Conservation (phyloP, 495 filamentous ascomycete species). For the Podospora appendiculata region DNA sequence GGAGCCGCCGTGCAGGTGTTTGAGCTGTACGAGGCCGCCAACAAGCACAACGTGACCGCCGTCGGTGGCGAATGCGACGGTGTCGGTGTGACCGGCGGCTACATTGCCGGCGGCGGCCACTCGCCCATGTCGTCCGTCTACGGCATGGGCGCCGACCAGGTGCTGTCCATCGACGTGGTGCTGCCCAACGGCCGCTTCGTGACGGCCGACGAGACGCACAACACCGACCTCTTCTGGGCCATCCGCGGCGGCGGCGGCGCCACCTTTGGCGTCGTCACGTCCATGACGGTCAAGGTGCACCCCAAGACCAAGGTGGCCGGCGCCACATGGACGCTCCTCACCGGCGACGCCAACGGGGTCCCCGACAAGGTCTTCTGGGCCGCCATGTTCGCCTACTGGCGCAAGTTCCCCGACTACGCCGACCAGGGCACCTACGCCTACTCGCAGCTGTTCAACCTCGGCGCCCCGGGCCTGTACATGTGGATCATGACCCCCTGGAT, state of each 20-base stretch:
- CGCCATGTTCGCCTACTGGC: constrained; percentile 37
- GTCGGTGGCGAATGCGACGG: constrained; percentile 41
- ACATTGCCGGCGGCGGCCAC: constrained; percentile 48
- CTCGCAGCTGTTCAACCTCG: constrained; percentile 25
- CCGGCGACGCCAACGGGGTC: constrained; percentile 25
- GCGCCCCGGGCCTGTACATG: constrained; percentile 20
- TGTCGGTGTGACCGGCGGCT: constrained; percentile 47
- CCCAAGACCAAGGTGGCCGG: constrained; percentile 32
- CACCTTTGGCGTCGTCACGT: constrained; percentile 54
- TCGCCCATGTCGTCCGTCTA: constrained; percentile 31
- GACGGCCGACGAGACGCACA: constrained; percentile 36
- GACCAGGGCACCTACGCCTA: constrained; percentile 49
- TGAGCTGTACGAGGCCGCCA: constrained; percentile 42
- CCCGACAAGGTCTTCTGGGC: constrained; percentile 42
- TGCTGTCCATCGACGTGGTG: constrained; percentile 48
- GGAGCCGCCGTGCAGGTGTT: constrained; percentile 49
- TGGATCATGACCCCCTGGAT: constrained; percentile 43
- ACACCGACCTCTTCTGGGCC: constrained; percentile 62
- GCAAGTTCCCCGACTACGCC: constrained; percentile 38
- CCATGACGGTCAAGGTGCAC: constrained; percentile 37
- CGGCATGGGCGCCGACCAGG: constrained; percentile 47
- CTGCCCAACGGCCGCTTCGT: constrained; percentile 48
- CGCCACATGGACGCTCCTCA: constrained; percentile 25
- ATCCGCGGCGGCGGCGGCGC: constrained; percentile 50
- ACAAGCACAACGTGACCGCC: constrained; percentile 38